These are phyloP conservation scores for Cornus controversa DNA, from an alignment of 148 eudicot genomes.

Conservation along the genomic window DNA sequence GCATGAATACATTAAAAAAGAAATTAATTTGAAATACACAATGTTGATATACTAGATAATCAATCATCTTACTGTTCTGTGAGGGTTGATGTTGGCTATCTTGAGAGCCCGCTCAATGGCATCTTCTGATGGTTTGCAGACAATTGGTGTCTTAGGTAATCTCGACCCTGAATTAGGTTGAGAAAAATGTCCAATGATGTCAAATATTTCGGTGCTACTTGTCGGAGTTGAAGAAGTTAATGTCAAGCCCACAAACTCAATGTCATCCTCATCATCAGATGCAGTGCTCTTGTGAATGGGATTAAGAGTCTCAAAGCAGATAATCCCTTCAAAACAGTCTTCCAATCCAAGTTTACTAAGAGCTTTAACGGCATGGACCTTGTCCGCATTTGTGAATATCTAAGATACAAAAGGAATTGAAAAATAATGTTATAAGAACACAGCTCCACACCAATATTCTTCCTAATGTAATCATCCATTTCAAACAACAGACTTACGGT, in stretches of 20 bases:
- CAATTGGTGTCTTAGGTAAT: conserved; percentile 80
- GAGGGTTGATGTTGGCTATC: conserved; percentile 68
- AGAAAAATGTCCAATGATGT: conserved; percentile 63
- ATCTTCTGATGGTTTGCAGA: conserved; percentile 75
- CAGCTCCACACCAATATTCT: background rate
- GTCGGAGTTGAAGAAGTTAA: background rate
- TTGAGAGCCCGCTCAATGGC: conserved; percentile 71
- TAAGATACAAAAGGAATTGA: conserved; percentile 6
- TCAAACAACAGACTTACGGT: conserved; percentile 47
- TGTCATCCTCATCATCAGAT: conserved; percentile 77
- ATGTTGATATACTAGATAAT: background rate
- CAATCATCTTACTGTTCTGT: conserved; percentile 57
- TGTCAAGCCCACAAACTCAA: conserved; percentile 45
- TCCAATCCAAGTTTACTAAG: conserved; percentile 66
- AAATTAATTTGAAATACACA: background rate
- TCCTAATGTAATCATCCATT: background rate
- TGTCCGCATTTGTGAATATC: conserved; percentile 92
- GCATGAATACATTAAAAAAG: background rate
- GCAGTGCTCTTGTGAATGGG: conserved; percentile 54
- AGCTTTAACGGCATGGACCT: conserved; percentile 57
- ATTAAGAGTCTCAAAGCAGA: conserved; percentile 87
- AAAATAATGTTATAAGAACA: background rate
- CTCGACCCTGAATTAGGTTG: conserved; percentile 32
- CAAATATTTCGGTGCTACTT: conserved; percentile 44
- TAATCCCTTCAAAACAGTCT: conserved; percentile 87